Conservation (phyloP, 805 yeast species). For the Jamesozyma rosinii region DNA sequence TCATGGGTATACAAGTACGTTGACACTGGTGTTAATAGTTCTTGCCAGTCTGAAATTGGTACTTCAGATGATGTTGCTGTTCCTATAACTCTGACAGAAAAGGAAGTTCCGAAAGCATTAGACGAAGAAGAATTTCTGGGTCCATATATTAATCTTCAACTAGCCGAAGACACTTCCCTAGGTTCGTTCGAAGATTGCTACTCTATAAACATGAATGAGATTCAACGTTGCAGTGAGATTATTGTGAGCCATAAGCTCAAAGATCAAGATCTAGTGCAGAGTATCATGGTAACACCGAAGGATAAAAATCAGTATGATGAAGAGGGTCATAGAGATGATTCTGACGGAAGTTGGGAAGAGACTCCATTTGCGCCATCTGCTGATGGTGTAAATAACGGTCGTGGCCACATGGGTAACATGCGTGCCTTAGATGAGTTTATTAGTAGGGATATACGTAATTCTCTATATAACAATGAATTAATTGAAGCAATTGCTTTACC, state of each 20-base stretch:
- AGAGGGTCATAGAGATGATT: not conserved
- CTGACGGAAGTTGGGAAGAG: too few relatives aligned
- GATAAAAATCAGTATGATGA: not conserved
- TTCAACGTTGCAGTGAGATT: not conserved
- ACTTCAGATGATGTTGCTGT: not conserved
- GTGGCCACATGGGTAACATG: slow-evolving; percentile 8
- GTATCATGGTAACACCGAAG: not conserved
- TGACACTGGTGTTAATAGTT: slow-evolving; percentile 5
- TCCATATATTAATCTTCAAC: not conserved
- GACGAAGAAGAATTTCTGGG: slow-evolving; percentile 1
- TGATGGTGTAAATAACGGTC: not conserved
- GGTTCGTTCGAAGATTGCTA: not conserved
- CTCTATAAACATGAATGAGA: not conserved
- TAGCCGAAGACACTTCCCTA: not conserved
- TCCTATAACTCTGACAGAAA: not conserved
- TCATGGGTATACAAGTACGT: slow-evolving; percentile 13
- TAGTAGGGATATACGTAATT: slow-evolving; percentile 18
- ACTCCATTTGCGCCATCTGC: too few relatives aligned
- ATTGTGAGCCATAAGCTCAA: not conserved
- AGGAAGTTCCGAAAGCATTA: not conserved
- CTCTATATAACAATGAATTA: slow-evolving; percentile 14
- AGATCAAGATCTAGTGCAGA: not conserved
- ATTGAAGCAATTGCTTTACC: not conserved
- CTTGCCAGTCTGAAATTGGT: not conserved
- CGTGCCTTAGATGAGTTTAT: slow-evolving; percentile 25